Base-by-base conservation (phyloP, 768 basidiomycete genomes). In the Tubosaeta sp. region DNA sequence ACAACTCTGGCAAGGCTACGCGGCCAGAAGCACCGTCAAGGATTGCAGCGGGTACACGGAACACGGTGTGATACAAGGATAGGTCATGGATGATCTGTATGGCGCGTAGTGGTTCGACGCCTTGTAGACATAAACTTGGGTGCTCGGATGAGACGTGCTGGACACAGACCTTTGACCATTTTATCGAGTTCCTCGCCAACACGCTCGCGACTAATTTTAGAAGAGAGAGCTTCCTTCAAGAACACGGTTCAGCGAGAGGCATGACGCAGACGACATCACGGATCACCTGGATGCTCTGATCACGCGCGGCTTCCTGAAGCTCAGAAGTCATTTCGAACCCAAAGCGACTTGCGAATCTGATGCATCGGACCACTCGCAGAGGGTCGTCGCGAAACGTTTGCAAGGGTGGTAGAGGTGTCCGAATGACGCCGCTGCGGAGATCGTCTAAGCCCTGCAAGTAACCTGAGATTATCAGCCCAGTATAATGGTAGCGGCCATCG, bases 331-430 rank as follows among this genome's bases (percentile, higher is more conserved):
- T 76, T 12, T 76, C 72, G 60, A 95, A 95, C 22, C 89, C 89
- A 65, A 91, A 92, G 39, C 95, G 78, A 61, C 91, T 91, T 1
- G 95, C 88, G 67, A 99, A 99, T 51, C 97, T 76, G 22, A 98
- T 70, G 57, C 91, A 93, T 34, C 97, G 81, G 22, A 98, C 68
- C n/a, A 98, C 83, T 13, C 97, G 84, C 12, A 99, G 72, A 6
- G 97, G 97, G 69, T 99, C 97, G 61, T 99, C 97, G 25, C 81
- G 71, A 63, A 98, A 98, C 3, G 97, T 99, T 66, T 93, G 82
- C 58, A 73, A 66, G 2, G 97, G 92, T 4, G 90, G 76, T 19
- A 98, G 71, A 1, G 97, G 97, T 0, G 97, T 98, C 14, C 97
- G 81, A 45, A 97, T 85, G 38, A 86, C 73, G 2, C 91, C 88